Evolutionary conservation across 164 flowering plant species (phyloP).

Genomic region (Cinnamomum micranthum): DNA sequence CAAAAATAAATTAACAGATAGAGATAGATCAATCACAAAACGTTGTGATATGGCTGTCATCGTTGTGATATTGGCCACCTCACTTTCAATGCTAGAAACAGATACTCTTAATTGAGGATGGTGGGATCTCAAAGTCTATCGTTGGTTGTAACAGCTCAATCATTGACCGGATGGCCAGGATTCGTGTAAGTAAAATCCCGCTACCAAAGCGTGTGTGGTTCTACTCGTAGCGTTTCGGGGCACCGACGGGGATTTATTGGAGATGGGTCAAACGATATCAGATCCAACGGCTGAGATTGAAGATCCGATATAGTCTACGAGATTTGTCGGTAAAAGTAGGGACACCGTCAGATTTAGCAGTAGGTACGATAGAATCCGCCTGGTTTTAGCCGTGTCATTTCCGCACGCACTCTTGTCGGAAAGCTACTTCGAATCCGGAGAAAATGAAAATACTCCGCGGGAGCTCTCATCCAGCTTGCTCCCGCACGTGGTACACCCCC

Average conservation of each 20-base stretch:
- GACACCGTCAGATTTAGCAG: constrained; percentile 9
- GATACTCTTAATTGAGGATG: no score
- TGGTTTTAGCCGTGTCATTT: background rate
- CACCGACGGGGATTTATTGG: background rate
- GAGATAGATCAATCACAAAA: no score
- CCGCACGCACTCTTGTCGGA: constrained; percentile 8
- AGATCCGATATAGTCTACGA: background rate
- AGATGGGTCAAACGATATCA: background rate
- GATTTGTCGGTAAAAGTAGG: constrained; percentile 6
- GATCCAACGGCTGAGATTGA: constrained; percentile 2
- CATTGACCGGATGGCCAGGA: no score
- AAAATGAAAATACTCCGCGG: background rate
- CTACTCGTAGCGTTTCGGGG: background rate
- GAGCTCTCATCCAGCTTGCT: background rate
- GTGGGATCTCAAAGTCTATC: no score
- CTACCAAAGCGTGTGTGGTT: no score
- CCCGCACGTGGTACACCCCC: background rate
- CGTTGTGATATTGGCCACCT: no score
- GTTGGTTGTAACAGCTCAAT: no score
- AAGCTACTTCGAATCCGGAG: background rate
- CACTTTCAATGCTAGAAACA: no score
- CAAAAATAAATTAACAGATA: no score
- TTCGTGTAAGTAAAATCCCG: no score
- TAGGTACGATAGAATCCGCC: constrained; percentile 3
- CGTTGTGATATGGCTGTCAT: no score